Conservation (phyloP, 2,329 filamentous ascomycete genomes). For the Microdochium bolleyi region DNA sequence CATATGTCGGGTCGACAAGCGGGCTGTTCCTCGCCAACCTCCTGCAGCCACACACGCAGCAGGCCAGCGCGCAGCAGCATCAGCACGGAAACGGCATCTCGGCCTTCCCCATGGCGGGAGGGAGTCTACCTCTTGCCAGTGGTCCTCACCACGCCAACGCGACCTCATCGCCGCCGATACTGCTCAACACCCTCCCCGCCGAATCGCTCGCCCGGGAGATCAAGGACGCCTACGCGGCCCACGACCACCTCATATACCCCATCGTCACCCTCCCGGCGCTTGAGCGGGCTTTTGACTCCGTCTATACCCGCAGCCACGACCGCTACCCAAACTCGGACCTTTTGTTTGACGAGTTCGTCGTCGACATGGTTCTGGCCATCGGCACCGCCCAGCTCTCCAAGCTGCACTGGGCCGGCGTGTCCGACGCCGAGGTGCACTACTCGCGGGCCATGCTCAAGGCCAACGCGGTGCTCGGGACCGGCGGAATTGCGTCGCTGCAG, state of each 20-base stretch:
- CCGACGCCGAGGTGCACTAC: constrained; percentile 32
- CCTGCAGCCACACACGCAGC: constrained; percentile 15
- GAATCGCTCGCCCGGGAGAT: constrained; percentile 25
- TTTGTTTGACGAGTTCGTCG: constrained; percentile 26
- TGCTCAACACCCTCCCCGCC: constrained; percentile 17
- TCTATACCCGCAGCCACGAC: constrained; percentile 20
- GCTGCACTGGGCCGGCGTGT: constrained; percentile 32
- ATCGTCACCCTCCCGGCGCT: constrained; percentile 24
- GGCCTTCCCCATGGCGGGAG: neutral
- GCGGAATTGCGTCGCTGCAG: constrained; percentile 27
- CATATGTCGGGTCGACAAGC: constrained; percentile 31
- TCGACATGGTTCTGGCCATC: constrained; percentile 35
- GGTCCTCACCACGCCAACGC: constrained; percentile 2
- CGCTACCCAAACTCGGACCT: constrained; percentile 9
- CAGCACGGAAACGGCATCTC: constrained; percentile 3
- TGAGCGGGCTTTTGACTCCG: constrained; percentile 15
- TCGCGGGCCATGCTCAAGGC: constrained; percentile 27
- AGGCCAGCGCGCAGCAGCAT: constrained; percentile 2
- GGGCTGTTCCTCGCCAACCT: constrained; percentile 32
- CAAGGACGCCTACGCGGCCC: constrained; percentile 30
- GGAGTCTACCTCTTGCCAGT: neutral
- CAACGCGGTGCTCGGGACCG: constrained; percentile 24
- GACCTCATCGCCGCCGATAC: neutral
- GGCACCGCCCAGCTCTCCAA: constrained; percentile 32
- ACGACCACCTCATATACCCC: constrained; percentile 33